Base-by-base conservation (phyloP, 768 basidiomycete species). In the Bullera alba region DNA sequence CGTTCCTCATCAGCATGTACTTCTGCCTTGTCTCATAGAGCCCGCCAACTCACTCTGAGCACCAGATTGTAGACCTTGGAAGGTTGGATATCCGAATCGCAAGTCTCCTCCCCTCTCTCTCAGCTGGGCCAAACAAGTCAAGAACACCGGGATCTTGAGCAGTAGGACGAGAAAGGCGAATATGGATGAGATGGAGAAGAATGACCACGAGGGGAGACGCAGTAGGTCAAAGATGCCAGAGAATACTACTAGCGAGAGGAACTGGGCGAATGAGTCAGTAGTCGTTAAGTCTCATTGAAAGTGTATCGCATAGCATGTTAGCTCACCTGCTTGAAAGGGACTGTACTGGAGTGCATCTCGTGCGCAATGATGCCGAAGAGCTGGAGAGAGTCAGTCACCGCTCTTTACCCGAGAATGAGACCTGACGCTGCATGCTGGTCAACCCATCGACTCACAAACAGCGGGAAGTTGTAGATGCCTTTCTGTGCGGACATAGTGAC, bases 361-460 rank as follows among this genome's bases (percentile, higher is more conserved):
- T 65, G 56, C 2, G 63, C 54, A n/a, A 68, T 50, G 2, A 65
- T 54, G 2, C 66, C 66, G 46, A 63, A 68, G 4, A 68, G 52
- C 66, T 68, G 36, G 8, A 30, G 8, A 27, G 14, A 8, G 29
- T 53, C 42, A 60, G 42, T 41, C 22, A 25, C 17, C 15, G 16
- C 22, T 19, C 22, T n/a, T 29, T 10, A 25, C 15, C 23, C 15
- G 16, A 41, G 6, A n/a, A 35, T 36, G 14, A 46, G 30, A 22
- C 10, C 4, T 37, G 26, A 12, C 27, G n/a, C n/a, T n/a, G n/a
- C n/a, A 30, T 12, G 28, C 17, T 16, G 25, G 35, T 27, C 2
- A 30, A 2, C 14, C n/a, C n/a, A n/a, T n/a, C n/a, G n/a, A 53
- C 65, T 15, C 29, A 67, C 65, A 44, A 67, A 48, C 25, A 67